Evolutionary conservation across 805 yeast genomes (phyloP).

Genomic region (Lachancea sp.): DNA sequence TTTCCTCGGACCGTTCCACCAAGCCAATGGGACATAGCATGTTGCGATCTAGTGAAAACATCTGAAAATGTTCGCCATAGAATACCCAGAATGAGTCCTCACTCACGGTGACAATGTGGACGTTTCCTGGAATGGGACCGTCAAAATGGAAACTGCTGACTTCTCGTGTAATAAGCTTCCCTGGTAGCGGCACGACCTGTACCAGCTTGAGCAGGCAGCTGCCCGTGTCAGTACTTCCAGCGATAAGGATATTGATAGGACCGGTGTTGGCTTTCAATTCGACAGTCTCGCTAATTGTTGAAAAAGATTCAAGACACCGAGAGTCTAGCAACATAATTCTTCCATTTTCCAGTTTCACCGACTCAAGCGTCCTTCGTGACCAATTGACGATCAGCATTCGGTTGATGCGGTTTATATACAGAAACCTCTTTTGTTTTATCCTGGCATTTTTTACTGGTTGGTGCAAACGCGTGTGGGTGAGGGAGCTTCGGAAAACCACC

Average conservation of each 20-base stretch:
- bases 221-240: neutral
- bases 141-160: neutral
- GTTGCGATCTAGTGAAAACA: neutral
- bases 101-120: neutral
- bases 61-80: neutral
- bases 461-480: conserved; percentile 18
- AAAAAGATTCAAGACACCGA: conserved; percentile 1
- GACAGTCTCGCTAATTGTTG: neutral
- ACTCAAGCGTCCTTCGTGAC: conserved; percentile 22
- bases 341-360: conserved; percentile 25
- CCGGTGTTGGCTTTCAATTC: neutral
- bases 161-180: conserved; percentile 3
- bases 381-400: conserved; percentile 23
- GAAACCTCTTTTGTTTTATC: conserved; percentile 17
- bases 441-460: conserved; percentile 23
- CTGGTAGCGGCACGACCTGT: conserved; percentile 6
- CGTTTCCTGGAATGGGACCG: neutral
- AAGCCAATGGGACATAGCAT: neutral
- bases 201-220: neutral
- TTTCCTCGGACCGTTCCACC: neutral
- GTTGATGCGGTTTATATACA: conserved; percentile 19
- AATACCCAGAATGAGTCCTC: neutral
- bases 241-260: neutral
- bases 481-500: conserved; percentile 17
- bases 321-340: conserved; percentile 18